phyloP scores from a whole-genome alignment of 1,284 basidiomycete genomes.

The Fomitopsis schrenkii region DNA sequence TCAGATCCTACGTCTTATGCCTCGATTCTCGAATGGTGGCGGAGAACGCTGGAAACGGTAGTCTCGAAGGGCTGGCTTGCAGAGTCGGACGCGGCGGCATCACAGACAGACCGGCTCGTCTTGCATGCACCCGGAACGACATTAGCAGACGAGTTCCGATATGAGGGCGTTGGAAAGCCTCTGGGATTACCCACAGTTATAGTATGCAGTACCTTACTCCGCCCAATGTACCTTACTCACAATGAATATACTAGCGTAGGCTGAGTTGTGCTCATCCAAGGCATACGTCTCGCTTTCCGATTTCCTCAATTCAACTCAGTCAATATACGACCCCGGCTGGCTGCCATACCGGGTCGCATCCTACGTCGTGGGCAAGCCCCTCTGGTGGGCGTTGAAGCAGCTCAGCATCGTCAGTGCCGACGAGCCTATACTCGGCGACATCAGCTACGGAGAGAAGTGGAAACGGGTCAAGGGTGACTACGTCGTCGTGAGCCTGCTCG shows the following conservation, averaged over 20 bases:
- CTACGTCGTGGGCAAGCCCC: slow-evolving; percentile 70
- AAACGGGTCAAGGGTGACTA: slow-evolving; percentile 66
- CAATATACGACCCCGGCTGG: slow-evolving; percentile 68
- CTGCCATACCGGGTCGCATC: slow-evolving; percentile 66
- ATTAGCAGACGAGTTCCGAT: slow-evolving; percentile 58
- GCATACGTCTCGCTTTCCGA: slow-evolving; percentile 47
- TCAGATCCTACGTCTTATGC: slow-evolving; percentile 83
- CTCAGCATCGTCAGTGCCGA: slow-evolving; percentile 67
- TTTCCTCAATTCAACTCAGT: slow-evolving; percentile 57
- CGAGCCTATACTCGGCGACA: slow-evolving; percentile 35
- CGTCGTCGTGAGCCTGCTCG: slow-evolving; percentile 64
- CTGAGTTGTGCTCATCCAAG: slow-evolving; percentile 50
- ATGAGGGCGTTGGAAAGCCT: slow-evolving; percentile 75
- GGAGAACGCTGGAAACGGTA: slow-evolving; percentile 58
- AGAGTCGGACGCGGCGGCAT: slow-evolving; percentile 20
- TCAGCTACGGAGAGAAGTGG: slow-evolving; percentile 66
- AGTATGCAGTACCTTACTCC: slow-evolving; percentile 46
- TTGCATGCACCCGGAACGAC: slow-evolving; percentile 53
- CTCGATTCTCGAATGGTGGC: slow-evolving; percentile 89
- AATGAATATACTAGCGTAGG: slow-evolving; percentile 35
- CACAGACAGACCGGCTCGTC: slow-evolving; percentile 51
- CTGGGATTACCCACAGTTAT: slow-evolving; percentile 78
- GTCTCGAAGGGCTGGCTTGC: slow-evolving; percentile 57
- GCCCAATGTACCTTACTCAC: slow-evolving; percentile 1
- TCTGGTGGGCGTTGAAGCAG: slow-evolving; percentile 85